These are phyloP conservation scores for Myriosclerotinia curreyana DNA, from an alignment of 2,329 filamentous ascomycete genomes.

Conservation along the genomic window DNA sequence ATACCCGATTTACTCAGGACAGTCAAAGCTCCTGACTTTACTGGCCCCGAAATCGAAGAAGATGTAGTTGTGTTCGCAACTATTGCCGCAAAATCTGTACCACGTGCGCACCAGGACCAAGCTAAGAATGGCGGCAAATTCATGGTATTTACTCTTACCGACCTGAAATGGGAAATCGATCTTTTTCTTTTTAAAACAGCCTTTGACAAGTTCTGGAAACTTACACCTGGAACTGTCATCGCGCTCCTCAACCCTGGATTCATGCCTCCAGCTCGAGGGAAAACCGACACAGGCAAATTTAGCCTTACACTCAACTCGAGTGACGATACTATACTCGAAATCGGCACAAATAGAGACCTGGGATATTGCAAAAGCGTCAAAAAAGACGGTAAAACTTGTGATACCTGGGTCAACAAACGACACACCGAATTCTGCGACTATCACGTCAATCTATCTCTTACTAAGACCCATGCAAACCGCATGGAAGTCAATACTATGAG, in stretches of 20 bases:
- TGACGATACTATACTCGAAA: slow-evolving; percentile 84
- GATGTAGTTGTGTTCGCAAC: slow-evolving; percentile 90
- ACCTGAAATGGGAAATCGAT: slow-evolving; percentile 87
- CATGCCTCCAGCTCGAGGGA: slow-evolving; percentile 77
- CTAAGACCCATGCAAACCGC: slow-evolving; percentile 63
- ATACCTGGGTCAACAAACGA: slow-evolving; percentile 80
- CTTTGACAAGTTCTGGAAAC: slow-evolving; percentile 90
- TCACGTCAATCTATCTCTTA: slow-evolving; percentile 78
- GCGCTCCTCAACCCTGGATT: slow-evolving; percentile 89
- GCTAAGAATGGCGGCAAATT: slow-evolving; percentile 68
- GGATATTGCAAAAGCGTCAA: slow-evolving; percentile 83
- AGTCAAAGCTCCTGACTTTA: slow-evolving; percentile 79
- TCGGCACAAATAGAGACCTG: slow-evolving; percentile 80
- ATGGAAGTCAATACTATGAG: slow-evolving; percentile 77
- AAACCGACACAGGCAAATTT: slow-evolving; percentile 77
- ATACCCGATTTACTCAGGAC: slow-evolving; percentile 77
- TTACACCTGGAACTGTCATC: slow-evolving; percentile 86
- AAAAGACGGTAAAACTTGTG: slow-evolving; percentile 79
- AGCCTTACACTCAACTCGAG: slow-evolving; percentile 81
- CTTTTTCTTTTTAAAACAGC: slow-evolving; percentile 89
- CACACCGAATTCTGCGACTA: slow-evolving; percentile 92
- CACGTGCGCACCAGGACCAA: slow-evolving; percentile 57
- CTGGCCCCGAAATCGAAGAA: slow-evolving; percentile 75
- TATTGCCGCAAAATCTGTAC: slow-evolving; percentile 83
- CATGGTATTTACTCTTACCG: slow-evolving; percentile 85